Percentiles rank a stretch among this genome's conserved stretches.
Evolutionary conservation across 768 basidiomycete species (phyloP).

Genomic region (Glaciozyma martinii): DNA sequence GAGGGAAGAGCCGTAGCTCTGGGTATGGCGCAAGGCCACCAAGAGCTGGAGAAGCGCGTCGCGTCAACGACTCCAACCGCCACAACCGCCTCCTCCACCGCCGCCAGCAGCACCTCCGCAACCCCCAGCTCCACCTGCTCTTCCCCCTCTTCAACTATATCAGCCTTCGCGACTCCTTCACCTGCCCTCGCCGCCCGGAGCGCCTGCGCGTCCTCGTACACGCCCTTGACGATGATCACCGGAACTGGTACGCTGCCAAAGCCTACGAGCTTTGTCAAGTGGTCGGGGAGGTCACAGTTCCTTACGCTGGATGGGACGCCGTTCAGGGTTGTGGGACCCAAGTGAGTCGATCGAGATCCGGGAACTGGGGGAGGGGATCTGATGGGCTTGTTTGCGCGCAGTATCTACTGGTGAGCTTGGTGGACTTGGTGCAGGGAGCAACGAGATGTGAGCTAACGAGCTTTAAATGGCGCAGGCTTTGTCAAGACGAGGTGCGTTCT

Average conservation of each 20-base stretch:
- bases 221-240: constrained; percentile 5
- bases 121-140: background rate
- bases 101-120: too few species aligned
- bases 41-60: too few species aligned
- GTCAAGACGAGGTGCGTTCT: constrained; percentile 10
- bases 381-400: background rate
- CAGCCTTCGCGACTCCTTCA: background rate
- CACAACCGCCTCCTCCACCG: too few species aligned
- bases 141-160: background rate
- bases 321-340: constrained; percentile 20
- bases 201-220: constrained; percentile 16
- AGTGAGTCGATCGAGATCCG: constrained; percentile 1
- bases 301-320: background rate
- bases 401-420: background rate
- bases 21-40: too few species aligned
- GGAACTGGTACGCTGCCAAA: constrained; percentile 24
- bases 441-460: constrained; percentile 14
- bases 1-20: too few species aligned
- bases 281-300: background rate
- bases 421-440: background rate
- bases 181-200: background rate
- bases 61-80: too few species aligned
- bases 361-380: background rate
- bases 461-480: constrained; percentile 18
- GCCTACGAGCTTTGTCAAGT: constrained; percentile 15